A percentile compares a stretch with the other conserved stretches of the same genome.
Conservation (phyloP, 331 rosid genomes). For the Quercus phellos region DNA sequence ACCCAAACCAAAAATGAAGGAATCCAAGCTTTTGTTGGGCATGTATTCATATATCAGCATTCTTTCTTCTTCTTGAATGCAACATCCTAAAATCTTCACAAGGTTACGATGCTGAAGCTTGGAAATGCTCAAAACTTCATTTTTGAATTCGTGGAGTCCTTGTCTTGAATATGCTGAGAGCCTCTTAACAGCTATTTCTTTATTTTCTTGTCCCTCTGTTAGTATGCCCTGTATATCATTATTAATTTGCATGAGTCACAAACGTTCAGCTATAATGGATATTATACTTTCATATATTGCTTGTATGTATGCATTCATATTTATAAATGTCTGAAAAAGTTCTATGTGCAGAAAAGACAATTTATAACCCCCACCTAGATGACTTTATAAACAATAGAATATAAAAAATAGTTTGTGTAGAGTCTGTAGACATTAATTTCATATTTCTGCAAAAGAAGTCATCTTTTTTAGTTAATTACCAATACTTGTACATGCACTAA, state of each 20-base stretch:
- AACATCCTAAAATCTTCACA: conserved; percentile 17
- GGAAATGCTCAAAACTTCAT: conserved; percentile 4
- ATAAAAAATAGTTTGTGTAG: no score
- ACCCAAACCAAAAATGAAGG: neutral
- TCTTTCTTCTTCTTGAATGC: conserved; percentile 23
- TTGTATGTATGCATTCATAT: neutral
- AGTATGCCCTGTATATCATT: conserved; percentile 24
- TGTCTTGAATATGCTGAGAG: neutral
- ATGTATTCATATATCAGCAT: conserved; percentile 42
- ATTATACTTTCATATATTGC: neutral
- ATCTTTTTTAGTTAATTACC: neutral
- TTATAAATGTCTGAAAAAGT: no score
- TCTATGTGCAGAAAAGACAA: no score
- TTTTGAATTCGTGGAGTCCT: conserved; percentile 2
- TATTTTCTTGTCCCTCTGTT: neutral
- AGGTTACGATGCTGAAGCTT: conserved; percentile 20
- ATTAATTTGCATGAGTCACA: neutral
- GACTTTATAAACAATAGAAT: no score
- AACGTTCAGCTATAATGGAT: neutral
- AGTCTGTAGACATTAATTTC: no score
- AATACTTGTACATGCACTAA: neutral
- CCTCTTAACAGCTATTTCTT: conserved; percentile 6
- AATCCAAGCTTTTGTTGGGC: conserved; percentile 44
- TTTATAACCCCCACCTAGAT: no score
- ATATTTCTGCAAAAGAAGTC: no score